phyloP scores from a whole-genome alignment of 495 filamentous ascomycete genomes.

The Penicillium desertorum region DNA sequence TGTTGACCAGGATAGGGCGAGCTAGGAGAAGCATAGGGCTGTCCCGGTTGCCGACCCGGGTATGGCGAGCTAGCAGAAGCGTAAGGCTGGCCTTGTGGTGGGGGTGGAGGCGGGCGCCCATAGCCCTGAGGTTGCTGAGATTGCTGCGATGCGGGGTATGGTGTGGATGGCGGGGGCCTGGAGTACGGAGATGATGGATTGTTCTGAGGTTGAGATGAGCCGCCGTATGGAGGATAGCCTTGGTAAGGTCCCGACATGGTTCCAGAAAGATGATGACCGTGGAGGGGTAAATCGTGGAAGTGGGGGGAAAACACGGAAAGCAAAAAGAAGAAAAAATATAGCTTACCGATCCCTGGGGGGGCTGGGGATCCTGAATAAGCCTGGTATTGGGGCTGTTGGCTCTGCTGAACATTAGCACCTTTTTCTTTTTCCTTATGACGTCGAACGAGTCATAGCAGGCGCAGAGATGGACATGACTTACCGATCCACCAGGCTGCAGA shows the following conservation, averaged over 20 bases:
- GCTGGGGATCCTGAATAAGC: slow-evolving; percentile 43
- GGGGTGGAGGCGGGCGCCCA: slow-evolving; percentile 31
- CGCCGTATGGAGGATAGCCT: slow-evolving; percentile 41
- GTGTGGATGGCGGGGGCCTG: slow-evolving; percentile 25
- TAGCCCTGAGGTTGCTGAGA: slow-evolving; percentile 33
- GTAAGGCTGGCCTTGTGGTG: slow-evolving; percentile 33
- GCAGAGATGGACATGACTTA: slow-evolving; percentile 33
- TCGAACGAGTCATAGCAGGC: slow-evolving; percentile 14
- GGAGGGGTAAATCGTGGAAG: slow-evolving; percentile 16
- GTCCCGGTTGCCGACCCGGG: slow-evolving; percentile 37
- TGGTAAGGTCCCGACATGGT: slow-evolving; percentile 44
- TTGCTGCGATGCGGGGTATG: slow-evolving; percentile 28
- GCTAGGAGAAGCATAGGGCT: slow-evolving; percentile 38
- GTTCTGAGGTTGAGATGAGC: slow-evolving; percentile 34
- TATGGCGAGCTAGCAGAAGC: slow-evolving; percentile 35
- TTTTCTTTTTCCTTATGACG: slow-evolving; percentile 23
- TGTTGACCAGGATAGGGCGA: slow-evolving; percentile 29
- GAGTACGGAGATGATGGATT: slow-evolving; percentile 38
- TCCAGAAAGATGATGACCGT: slow-evolving; percentile 6
- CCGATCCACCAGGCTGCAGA: slow-evolving; percentile 42
- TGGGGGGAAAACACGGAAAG: slow-evolving; percentile 17
- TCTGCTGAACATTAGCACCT: slow-evolving; percentile 11
- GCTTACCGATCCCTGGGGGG: slow-evolving; percentile 45
- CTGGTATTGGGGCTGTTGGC: slow-evolving; percentile 37
- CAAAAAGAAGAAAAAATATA: slow-evolving; percentile 17